phyloP scores from a whole-genome alignment of 257 asterid species.

The Solanum chilense region DNA sequence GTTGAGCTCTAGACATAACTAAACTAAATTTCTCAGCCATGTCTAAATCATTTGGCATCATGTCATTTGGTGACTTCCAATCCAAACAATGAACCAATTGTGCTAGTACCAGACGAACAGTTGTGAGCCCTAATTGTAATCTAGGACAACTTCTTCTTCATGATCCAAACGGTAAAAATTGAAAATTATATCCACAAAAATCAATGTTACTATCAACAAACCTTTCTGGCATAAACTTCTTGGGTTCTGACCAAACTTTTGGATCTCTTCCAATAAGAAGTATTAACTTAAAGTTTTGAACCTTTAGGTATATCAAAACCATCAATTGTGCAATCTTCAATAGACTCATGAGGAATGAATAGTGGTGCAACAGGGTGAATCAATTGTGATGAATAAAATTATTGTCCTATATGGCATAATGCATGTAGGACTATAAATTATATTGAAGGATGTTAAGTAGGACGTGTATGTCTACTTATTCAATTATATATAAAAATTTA shows the following conservation, averaged over 20 bases:
- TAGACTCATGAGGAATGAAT: conserved; percentile 7
- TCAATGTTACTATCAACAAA: not conserved
- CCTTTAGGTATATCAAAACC: conserved; percentile 5
- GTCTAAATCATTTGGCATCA: not conserved
- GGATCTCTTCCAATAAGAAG: conserved; percentile 5
- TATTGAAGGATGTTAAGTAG: too few species aligned
- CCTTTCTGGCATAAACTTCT: conserved; percentile 5
- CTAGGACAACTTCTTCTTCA: not conserved
- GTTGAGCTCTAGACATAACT: not conserved
- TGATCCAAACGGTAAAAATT: not conserved
- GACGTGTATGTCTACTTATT: too few species aligned
- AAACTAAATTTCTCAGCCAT: not conserved
- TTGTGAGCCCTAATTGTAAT: conserved; percentile 1
- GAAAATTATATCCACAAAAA: not conserved
- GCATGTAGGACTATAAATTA: too few species aligned
- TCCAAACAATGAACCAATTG: conserved; percentile 3
- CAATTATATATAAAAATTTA: too few species aligned
- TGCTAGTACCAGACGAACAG: not conserved
- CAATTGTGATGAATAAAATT: too few species aligned
- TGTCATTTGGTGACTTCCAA: not conserved
- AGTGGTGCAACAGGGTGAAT: conserved; percentile 15
- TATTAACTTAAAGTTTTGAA: conserved; percentile 1
- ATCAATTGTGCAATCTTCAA: conserved; percentile 10
- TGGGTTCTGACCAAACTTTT: not conserved
- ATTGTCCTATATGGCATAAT: too few species aligned